Base-by-base conservation (phyloP, 2,329 filamentous ascomycete species). In the Elsinoe arachidis region DNA sequence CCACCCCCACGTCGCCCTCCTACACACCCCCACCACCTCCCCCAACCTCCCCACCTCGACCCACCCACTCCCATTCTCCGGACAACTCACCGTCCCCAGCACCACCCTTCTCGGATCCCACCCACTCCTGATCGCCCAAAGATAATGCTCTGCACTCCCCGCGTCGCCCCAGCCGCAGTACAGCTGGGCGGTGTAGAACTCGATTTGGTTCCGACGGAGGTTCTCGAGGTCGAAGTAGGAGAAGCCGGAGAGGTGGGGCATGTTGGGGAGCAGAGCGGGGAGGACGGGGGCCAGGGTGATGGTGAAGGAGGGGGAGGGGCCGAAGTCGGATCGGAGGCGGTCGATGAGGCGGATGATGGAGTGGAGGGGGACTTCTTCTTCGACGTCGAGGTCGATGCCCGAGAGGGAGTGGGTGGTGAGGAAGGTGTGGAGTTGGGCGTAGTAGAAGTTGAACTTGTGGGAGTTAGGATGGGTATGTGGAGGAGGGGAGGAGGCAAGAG, bases 161-260 rank as follows among this genome's bases (percentile, higher is more conserved):
- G 84, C 81, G 51, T 83, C 82, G 7, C 89, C 89, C 85, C 89
- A 96, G 1, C 90, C 90, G 67, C 88, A 93, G 77, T 96, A 96
- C 72, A 96, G 95, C 68, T 96, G 91, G 5, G 86, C 79, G 68
- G 96, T 96, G 70, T 96, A 96, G 83, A 90, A 96, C 2, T 79
- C 78, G 26, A 96, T 87, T 43, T 85, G 79, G 14, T 70, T 71
- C 0, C 85, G 85, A 5, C 82, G 77, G 69, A 82, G 78, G 10
- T 79, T 76, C 68, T 95, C 89, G 2, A 96, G 78, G 10, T 83
- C 76, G 44, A 83, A 78, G 70, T 96, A 96, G 68, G 83, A 80
- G 70, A 96, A 96, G 0, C 90, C 91, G 59, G 86, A 90, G 2
- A 95, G 78, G 68, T 89, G 87, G 2, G 74, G 74, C 55, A 68